Evolutionary conservation across 345 rosid genomes (phyloP).

Genomic region (Lepidium sativum): DNA sequence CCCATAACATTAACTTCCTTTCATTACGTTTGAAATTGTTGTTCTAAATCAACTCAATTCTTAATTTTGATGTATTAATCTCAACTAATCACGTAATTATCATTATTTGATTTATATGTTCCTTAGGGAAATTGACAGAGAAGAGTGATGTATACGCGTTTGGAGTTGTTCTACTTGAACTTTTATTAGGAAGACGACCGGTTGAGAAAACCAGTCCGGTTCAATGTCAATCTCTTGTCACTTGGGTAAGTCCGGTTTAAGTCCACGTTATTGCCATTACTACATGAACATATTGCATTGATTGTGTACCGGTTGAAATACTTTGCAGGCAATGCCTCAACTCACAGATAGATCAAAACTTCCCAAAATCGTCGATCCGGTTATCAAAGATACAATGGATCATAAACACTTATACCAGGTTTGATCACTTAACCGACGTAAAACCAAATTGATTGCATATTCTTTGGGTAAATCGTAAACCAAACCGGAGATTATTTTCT

Average conservation of each 20-base stretch:
- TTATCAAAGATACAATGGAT: constrained; percentile 64
- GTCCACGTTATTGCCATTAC: not conserved
- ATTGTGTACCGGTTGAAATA: not conserved
- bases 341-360: constrained; percentile 82
- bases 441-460: not conserved
- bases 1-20: constrained; percentile 5
- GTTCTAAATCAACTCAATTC: not conserved
- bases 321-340: constrained; percentile 90
- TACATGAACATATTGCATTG: not conserved
- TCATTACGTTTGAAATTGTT: constrained; percentile 10
- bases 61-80: not conserved
- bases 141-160: constrained; percentile 94
- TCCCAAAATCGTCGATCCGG: constrained; percentile 80
- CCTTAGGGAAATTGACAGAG: constrained; percentile 70
- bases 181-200: constrained; percentile 72
- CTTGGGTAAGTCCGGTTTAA: constrained; percentile 55
- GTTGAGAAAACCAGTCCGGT: constrained; percentile 78
- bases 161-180: constrained; percentile 92
- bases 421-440: not conserved
- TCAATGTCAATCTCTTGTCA: constrained; percentile 86
- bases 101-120: not conserved
- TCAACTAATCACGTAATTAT: constrained; percentile 14
- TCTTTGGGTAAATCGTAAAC: not conserved
- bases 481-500: not conserved
- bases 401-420: constrained; percentile 89